These are phyloP conservation scores for Kokia cookei DNA, from an alignment of 441 rosid species.

Conservation along the genomic window DNA sequence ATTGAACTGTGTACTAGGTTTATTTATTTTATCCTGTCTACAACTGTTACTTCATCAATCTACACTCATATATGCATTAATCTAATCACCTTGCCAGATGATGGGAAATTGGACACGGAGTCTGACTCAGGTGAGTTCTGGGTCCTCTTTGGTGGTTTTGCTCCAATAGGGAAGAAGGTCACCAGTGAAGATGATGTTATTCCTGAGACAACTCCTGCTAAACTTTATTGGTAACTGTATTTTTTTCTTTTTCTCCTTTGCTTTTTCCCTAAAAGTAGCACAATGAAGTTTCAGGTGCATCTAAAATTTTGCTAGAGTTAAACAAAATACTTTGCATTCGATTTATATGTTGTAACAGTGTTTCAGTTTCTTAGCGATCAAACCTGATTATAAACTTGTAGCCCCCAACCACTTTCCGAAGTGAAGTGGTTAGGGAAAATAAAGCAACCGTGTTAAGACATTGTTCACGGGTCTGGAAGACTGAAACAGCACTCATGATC, in stretches of 20 bases:
- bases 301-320: constrained; percentile 2
- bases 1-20: background rate
- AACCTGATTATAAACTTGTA: background rate
- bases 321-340: background rate
- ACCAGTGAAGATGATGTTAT: constrained; percentile 69
- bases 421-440: background rate
- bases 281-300: background rate
- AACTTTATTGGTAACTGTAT: constrained; percentile 58
- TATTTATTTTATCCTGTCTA: background rate
- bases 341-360: background rate
- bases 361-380: background rate
- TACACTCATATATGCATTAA: constrained; percentile 10
- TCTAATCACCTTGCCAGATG: constrained; percentile 48
- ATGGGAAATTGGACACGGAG: constrained; percentile 94
- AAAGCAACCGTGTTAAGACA: background rate
- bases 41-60: background rate
- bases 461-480: background rate
- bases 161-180: constrained; percentile 93
- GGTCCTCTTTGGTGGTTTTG: constrained; percentile 99
- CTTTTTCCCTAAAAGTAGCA: background rate
- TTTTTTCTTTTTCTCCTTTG: background rate
- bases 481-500: background rate
- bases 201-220: constrained; percentile 70
- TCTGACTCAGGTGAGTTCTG: constrained; percentile 99
- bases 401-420: background rate